These are phyloP conservation scores for Raddia guianensis DNA, from an alignment of 176 grass and related monocot species.

Conservation along the genomic window DNA sequence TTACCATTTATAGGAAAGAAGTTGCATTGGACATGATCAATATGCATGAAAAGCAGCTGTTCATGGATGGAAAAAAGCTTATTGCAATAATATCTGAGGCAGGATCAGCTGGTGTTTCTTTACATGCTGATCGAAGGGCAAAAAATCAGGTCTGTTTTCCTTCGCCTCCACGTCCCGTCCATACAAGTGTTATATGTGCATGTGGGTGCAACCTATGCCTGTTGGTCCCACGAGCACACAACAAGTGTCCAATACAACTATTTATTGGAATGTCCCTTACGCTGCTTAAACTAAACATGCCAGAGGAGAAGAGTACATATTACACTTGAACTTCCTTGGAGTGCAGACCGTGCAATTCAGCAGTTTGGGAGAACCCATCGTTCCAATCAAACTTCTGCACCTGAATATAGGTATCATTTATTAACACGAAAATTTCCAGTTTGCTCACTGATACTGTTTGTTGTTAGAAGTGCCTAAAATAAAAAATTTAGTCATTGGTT, in stretches of 20 bases:
- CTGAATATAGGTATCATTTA: slow-evolving; percentile 82
- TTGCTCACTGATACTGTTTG: slow-evolving; percentile 19
- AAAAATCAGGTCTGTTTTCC: slow-evolving; percentile 69
- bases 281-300: slow-evolving; percentile 15
- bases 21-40: slow-evolving; percentile 99
- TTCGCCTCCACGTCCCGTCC: neutral
- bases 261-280: slow-evolving; percentile 20
- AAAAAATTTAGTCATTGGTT: neutral
- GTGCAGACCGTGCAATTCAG: slow-evolving; percentile 96
- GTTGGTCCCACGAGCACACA: neutral
- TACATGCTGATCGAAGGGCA: slow-evolving; percentile 92
- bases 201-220: neutral
- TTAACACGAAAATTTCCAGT: neutral
- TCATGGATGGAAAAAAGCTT: slow-evolving; percentile 89
- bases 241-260: neutral
- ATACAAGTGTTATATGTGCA: neutral
- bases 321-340: slow-evolving; percentile 99
- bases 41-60: slow-evolving; percentile 96
- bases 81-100: slow-evolving; percentile 99
- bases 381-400: slow-evolving; percentile 98
- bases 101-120: slow-evolving; percentile 95
- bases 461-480: slow-evolving; percentile 4
- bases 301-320: slow-evolving; percentile 96
- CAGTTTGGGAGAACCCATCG: slow-evolving; percentile 98
- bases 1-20: slow-evolving; percentile 76